A percentile compares a stretch with the other conserved stretches of the same genome.
phyloP scores from a whole-genome alignment of 768 basidiomycete species.

The Coprinopsis cinerea region DNA sequence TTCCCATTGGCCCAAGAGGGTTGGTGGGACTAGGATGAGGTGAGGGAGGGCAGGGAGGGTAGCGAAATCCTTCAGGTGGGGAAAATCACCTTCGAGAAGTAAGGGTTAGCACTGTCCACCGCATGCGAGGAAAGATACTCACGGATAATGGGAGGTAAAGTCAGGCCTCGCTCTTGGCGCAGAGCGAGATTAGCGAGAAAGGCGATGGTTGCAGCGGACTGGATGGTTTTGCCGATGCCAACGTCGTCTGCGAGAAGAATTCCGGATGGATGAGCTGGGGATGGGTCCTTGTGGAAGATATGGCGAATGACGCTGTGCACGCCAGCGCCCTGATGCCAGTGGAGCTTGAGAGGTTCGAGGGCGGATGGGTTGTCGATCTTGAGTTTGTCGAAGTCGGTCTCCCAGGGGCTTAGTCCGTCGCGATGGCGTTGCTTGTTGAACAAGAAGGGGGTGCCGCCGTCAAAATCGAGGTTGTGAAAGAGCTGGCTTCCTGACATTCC shows the following conservation, averaged over 20 bases:
- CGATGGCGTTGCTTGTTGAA: constrained; percentile 12
- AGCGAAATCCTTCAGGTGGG: too few relatives aligned
- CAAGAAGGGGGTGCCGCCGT: constrained; percentile 7
- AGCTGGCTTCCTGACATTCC: constrained; percentile 6
- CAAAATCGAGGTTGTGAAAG: constrained; percentile 8
- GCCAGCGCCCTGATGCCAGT: constrained; percentile 21
- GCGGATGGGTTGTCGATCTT: not conserved
- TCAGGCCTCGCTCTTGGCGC: not conserved
- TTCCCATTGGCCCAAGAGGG: constrained; percentile 18
- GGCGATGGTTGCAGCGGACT: constrained; percentile 15
- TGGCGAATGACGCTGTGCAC: constrained; percentile 13
- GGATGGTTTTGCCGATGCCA: constrained; percentile 27
- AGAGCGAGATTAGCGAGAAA: constrained; percentile 15
- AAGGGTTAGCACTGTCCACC: too few relatives aligned
- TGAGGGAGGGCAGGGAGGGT: constrained; percentile 16
- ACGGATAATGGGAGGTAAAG: constrained; percentile 8
- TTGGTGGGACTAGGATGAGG: constrained; percentile 20
- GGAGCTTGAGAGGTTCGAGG: constrained; percentile 5
- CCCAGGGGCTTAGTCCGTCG: constrained; percentile 11
- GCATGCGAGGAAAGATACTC: too few relatives aligned
- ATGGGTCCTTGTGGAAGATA: constrained; percentile 3
- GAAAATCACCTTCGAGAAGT: too few relatives aligned
- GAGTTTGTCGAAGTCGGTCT: not conserved
- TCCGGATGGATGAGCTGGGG: constrained; percentile 3
- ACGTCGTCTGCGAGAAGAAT: constrained; percentile 22